phyloP scores from a whole-genome alignment of 2,329 filamentous ascomycete genomes.

The Colletotrichum graminicola region DNA sequence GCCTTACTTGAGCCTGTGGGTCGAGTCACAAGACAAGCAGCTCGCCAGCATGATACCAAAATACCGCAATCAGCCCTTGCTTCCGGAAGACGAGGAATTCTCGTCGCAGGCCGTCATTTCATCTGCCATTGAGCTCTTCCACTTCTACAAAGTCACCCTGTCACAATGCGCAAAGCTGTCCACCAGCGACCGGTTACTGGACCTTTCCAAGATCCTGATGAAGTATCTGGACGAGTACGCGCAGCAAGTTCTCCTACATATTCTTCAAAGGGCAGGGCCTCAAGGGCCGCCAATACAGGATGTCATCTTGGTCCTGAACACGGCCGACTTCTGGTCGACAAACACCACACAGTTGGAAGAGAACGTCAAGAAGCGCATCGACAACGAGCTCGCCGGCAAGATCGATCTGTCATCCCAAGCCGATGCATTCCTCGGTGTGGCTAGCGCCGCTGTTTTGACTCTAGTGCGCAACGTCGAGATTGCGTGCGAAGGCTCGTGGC shows the following conservation, averaged over 20 bases:
- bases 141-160: conserved; percentile 93
- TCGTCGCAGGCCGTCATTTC: conserved; percentile 88
- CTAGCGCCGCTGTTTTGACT: conserved; percentile 85
- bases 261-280: conserved; percentile 69
- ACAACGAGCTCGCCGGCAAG: conserved; percentile 77
- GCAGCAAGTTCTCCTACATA: conserved; percentile 87
- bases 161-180: conserved; percentile 97
- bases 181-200: conserved; percentile 86
- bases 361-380: conserved; percentile 91
- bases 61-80: conserved; percentile 85
- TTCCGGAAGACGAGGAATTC: conserved; percentile 91
- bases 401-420: conserved; percentile 94
- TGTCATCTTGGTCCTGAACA: conserved; percentile 89
- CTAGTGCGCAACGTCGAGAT: conserved; percentile 87
- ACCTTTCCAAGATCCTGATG: conserved; percentile 86
- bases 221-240: conserved; percentile 97
- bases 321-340: conserved; percentile 95
- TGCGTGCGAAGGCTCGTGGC: conserved; percentile 88
- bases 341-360: conserved; percentile 95
- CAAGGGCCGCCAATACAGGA: conserved; percentile 75
- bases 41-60: conserved; percentile 86
- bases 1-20: conserved; percentile 96
- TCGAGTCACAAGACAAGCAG: conserved; percentile 94
- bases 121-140: conserved; percentile 96
- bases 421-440: conserved; percentile 95